Percentiles rank a stretch among this genome's conserved stretches.
phyloP scores from a whole-genome alignment of 176 grass and related monocot species.

The Hordeum marinum region DNA sequence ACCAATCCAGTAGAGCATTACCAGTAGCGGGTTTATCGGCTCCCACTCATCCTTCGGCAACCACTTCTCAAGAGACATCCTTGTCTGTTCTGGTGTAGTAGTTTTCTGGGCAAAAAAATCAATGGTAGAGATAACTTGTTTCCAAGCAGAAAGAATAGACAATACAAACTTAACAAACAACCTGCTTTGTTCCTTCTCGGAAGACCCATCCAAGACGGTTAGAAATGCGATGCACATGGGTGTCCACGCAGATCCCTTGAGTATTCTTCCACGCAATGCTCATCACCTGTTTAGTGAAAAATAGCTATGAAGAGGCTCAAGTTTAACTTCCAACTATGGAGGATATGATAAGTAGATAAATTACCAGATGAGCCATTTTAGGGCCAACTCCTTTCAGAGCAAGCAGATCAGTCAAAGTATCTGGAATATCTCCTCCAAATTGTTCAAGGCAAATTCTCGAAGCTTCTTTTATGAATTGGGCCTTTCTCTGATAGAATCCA shows the following conservation, averaged over 20 bases:
- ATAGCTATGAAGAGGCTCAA: neutral
- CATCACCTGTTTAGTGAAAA: slow-evolving; percentile 64
- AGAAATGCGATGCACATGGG: slow-evolving; percentile 97
- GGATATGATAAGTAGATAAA: neutral
- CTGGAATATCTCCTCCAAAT: slow-evolving; percentile 84
- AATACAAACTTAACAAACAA: slow-evolving; percentile 19
- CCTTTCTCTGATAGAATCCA: slow-evolving; percentile 89
- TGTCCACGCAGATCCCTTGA: slow-evolving; percentile 98
- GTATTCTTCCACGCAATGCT: slow-evolving; percentile 94
- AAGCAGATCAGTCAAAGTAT: slow-evolving; percentile 68
- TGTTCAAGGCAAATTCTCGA: slow-evolving; percentile 75
- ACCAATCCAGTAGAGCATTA: slow-evolving; percentile 29
- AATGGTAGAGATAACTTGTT: neutral
- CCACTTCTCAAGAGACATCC: slow-evolving; percentile 88
- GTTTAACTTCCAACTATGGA: neutral
- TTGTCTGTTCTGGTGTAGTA: slow-evolving; percentile 76
- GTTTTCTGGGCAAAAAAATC: slow-evolving; percentile 58
- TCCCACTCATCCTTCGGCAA: slow-evolving; percentile 94
- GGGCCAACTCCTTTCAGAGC: slow-evolving; percentile 85
- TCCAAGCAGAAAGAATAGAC: neutral
- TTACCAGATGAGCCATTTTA: slow-evolving; percentile 98
- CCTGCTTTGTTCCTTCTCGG: slow-evolving; percentile 67
- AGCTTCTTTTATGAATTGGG: slow-evolving; percentile 78
- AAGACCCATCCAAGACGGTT: slow-evolving; percentile 95
- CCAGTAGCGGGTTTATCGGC: slow-evolving; percentile 88